Conservation (phyloP, 345 rosid genomes). For the Corchorus capsularis region DNA sequence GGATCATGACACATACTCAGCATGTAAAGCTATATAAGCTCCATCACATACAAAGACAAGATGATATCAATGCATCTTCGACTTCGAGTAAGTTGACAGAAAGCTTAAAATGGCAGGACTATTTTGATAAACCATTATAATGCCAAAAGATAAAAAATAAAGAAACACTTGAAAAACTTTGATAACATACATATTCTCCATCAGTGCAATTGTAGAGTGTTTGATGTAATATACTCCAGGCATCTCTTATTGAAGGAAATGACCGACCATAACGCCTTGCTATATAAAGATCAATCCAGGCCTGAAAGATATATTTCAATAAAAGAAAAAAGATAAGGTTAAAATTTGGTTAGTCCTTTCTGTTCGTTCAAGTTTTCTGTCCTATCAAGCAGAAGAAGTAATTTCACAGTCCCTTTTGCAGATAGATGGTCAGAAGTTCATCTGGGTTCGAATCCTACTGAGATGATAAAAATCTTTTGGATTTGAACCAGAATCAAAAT, state of each 20-base stretch:
- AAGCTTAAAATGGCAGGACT: not conserved
- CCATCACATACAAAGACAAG: not conserved
- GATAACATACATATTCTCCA: conserved; percentile 57
- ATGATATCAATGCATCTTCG: not conserved
- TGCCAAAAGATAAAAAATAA: conserved; percentile 26
- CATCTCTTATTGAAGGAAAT: conserved; percentile 42
- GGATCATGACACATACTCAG: too few species aligned
- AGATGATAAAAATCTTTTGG: not conserved
- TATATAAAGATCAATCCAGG: conserved; percentile 53
- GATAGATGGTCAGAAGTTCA: too few species aligned
- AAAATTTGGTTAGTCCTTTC: not conserved
- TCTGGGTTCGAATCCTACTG: too few species aligned
- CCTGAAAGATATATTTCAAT: conserved; percentile 33
- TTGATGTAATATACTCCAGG: conserved; percentile 62
- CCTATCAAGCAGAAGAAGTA: conserved; percentile 2
- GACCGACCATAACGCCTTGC: conserved; percentile 61
- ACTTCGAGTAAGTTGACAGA: not conserved
- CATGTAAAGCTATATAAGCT: not conserved
- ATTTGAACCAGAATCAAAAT: not conserved
- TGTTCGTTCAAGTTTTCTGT: conserved; percentile 5
- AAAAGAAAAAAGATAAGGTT: not conserved
- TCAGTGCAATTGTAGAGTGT: conserved; percentile 74
- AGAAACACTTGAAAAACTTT: not conserved
- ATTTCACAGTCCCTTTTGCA: conserved; percentile 6
- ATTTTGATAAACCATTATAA: not conserved